A percentile compares a stretch with the other conserved stretches of the same genome.
Evolutionary conservation across 179 eudicot species (phyloP).

Genomic region (Silene noctiflora): DNA sequence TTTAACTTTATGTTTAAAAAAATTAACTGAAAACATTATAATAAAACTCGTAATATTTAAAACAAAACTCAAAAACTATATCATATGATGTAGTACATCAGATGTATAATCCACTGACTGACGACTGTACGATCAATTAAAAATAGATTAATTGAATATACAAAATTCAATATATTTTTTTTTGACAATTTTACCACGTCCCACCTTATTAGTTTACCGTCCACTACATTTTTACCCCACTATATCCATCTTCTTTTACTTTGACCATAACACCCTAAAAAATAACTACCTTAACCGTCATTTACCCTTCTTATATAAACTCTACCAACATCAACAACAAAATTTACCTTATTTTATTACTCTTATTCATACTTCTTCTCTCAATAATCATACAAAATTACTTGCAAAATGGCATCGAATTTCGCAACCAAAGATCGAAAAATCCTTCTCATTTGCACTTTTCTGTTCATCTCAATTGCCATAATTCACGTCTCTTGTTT

Average conservation of each 20-base stretch:
- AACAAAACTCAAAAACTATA: no score
- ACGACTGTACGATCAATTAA: no score
- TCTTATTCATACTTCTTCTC: background rate
- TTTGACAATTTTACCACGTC: no score
- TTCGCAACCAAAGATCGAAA: slow-evolving; percentile 26
- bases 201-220: background rate
- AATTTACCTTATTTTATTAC: background rate
- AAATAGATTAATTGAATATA: no score
- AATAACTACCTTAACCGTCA: slow-evolving; percentile 33
- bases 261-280: slow-evolving; percentile 23
- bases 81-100: no score
- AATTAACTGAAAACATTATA: no score
- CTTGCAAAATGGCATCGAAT: slow-evolving; percentile 34
- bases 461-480: slow-evolving; percentile 25
- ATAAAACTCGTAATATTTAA: no score
- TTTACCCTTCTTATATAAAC: slow-evolving; percentile 17
- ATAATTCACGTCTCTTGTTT: slow-evolving; percentile 31
- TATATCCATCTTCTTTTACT: slow-evolving; percentile 21
- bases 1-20: no score
- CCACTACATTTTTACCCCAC: slow-evolving; percentile 16
- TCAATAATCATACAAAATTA: background rate
- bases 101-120: no score
- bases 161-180: no score
- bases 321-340: background rate
- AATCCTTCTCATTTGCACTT: slow-evolving; percentile 13